These are phyloP conservation scores for Eucalyptus brandiana DNA, from an alignment of 345 rosid genomes.

Conservation along the genomic window DNA sequence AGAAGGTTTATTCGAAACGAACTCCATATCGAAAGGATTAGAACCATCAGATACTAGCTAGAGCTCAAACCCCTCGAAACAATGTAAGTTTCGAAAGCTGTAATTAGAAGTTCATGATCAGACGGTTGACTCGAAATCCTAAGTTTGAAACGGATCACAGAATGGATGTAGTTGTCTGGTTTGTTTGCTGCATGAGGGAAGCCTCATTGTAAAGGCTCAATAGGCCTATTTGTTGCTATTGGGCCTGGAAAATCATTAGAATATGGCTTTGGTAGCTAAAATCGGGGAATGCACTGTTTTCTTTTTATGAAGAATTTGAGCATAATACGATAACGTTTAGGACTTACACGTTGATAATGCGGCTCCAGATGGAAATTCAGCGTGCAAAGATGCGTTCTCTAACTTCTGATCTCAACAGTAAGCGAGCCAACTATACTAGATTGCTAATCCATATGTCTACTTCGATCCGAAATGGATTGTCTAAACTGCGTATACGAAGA, in stretches of 20 bases:
- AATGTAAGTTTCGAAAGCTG: not conserved
- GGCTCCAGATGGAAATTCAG: not conserved
- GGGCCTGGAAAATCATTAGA: not conserved
- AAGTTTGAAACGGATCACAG: not conserved
- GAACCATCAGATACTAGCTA: not conserved
- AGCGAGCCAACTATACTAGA: not conserved
- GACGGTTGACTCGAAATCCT: not conserved
- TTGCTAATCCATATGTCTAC: not conserved
- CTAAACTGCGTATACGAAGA: not conserved
- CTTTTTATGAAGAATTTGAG: not conserved
- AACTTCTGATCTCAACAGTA: not conserved
- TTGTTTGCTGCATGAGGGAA: not conserved
- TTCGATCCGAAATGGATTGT: not conserved
- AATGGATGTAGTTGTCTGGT: not conserved
- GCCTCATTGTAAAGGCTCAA: not conserved
- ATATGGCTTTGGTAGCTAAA: not conserved
- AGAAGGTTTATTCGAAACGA: not conserved
- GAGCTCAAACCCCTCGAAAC: not conserved
- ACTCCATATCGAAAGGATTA: not conserved
- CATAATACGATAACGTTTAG: not conserved
- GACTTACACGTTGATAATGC: not conserved
- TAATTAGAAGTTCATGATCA: not conserved
- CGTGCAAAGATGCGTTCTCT: not conserved
- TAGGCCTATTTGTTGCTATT: not conserved
- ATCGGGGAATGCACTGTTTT: not conserved